These are phyloP conservation scores for Glycine latifolia DNA, from an alignment of 306 rosid species.

Conservation along the genomic window DNA sequence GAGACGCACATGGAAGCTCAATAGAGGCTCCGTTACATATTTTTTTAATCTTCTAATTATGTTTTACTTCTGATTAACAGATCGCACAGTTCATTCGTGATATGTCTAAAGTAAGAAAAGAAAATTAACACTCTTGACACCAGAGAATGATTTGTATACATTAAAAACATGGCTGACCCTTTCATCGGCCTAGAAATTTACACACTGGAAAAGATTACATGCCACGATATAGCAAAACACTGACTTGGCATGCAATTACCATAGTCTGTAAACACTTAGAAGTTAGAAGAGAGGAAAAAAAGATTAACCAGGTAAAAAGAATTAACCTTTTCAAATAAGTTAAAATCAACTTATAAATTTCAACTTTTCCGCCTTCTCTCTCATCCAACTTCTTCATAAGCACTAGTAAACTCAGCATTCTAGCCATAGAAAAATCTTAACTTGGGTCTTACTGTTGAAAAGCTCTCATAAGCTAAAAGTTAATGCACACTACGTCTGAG, in stretches of 20 bases:
- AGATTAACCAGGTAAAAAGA: not conserved
- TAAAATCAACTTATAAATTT: not conserved
- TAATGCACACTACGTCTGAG: not conserved
- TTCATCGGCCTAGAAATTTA: not conserved
- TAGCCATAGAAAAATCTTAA: not conserved
- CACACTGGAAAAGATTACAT: not conserved
- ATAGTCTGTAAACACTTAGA: not conserved
- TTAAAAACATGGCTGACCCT: slow-evolving; percentile 1
- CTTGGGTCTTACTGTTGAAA: not conserved
- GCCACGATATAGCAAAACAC: not conserved
- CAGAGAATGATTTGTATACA: not conserved
- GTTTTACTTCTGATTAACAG: not conserved
- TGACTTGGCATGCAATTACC: not conserved
- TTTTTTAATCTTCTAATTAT: not conserved
- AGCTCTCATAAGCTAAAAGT: not conserved
- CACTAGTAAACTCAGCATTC: not conserved
- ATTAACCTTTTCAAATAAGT: not conserved
- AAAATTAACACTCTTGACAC: not conserved
- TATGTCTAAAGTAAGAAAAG: not conserved
- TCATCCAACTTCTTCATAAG: not conserved
- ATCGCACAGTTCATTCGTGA: not conserved
- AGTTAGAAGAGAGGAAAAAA: not conserved
- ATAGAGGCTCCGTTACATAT: not conserved
- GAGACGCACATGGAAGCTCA: slow-evolving; percentile 1
- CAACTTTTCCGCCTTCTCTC: not conserved